Evolutionary conservation across 768 basidiomycete species (phyloP).

Genomic region (Xerocomellus amylosporus): DNA sequence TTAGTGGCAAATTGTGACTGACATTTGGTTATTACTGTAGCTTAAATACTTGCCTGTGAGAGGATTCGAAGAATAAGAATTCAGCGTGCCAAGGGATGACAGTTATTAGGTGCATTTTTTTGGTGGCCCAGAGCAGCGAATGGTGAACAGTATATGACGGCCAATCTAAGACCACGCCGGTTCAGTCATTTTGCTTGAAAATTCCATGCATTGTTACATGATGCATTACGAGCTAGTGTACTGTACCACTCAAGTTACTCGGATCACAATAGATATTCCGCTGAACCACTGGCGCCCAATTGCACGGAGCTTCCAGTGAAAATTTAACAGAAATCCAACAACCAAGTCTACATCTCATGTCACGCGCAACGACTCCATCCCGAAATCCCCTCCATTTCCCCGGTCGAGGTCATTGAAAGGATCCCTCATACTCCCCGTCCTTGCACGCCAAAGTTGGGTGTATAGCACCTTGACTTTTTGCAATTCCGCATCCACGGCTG

Average conservation of each 20-base stretch:
- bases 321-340: too few relatives aligned
- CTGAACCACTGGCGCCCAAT: background rate
- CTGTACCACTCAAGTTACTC: background rate
- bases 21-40: background rate
- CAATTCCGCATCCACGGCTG: constrained; percentile 69
- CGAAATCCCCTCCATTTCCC: constrained; percentile 42
- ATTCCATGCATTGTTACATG: too few relatives aligned
- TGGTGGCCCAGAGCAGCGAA: too few relatives aligned
- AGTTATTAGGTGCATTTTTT: background rate
- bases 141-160: too few relatives aligned
- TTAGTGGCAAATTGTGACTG: constrained; percentile 25
- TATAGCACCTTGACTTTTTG: constrained; percentile 75
- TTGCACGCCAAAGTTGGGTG: constrained; percentile 76
- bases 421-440: constrained; percentile 80
- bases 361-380: constrained; percentile 34
- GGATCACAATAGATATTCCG: background rate
- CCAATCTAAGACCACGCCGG: too few relatives aligned
- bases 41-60: background rate
- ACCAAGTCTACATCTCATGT: constrained; percentile 6
- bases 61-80: background rate
- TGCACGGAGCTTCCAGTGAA: background rate
- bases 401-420: constrained; percentile 62
- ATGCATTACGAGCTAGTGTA: too few relatives aligned
- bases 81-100: background rate
- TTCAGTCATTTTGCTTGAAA: too few relatives aligned